These are phyloP conservation scores for Hymenoscyphus occultus DNA, from an alignment of 2,329 filamentous ascomycete species.

Conservation along the genomic window DNA sequence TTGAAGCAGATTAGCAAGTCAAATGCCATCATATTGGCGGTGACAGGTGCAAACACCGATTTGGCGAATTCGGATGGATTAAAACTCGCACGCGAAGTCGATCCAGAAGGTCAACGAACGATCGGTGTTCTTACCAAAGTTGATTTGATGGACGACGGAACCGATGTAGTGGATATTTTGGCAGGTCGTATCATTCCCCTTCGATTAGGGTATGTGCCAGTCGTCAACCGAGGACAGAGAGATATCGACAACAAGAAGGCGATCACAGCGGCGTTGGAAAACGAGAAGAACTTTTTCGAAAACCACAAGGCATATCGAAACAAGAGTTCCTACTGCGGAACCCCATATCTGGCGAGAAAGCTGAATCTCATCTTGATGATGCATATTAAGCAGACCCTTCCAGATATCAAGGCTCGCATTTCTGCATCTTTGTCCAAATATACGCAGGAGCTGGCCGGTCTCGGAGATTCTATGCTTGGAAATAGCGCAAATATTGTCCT, in stretches of 20 bases:
- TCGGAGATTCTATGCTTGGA: constrained; percentile 92
- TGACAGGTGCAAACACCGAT: constrained; percentile 96
- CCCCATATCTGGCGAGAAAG: constrained; percentile 93
- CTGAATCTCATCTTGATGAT: constrained; percentile 99
- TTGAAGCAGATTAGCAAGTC: constrained; percentile 98
- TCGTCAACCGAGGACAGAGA: constrained; percentile 95
- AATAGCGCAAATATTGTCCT: constrained; percentile 96
- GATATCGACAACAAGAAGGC: constrained; percentile 98
- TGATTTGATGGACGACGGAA: constrained; percentile 97
- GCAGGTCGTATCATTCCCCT: constrained; percentile 96
- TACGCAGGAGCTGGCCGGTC: constrained; percentile 69
- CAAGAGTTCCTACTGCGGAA: constrained; percentile 98
- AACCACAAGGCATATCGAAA: constrained; percentile 98
- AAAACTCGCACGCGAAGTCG: constrained; percentile 93
- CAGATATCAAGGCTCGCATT: constrained; percentile 97
- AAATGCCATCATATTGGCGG: constrained; percentile 95
- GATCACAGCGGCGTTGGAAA: constrained; percentile 85
- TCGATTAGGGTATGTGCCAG: constrained; percentile 90
- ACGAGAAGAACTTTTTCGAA: constrained; percentile 96
- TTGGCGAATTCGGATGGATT: constrained; percentile 97
- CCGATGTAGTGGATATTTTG: constrained; percentile 96
- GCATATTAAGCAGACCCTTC: constrained; percentile 99
- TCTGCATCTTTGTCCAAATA: constrained; percentile 94
- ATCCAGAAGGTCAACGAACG: constrained; percentile 94
- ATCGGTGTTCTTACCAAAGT: constrained; percentile 99